These are phyloP conservation scores for Fistulinella cinereoalba DNA, from an alignment of 1,284 basidiomycete genomes.

Conservation along the genomic window DNA sequence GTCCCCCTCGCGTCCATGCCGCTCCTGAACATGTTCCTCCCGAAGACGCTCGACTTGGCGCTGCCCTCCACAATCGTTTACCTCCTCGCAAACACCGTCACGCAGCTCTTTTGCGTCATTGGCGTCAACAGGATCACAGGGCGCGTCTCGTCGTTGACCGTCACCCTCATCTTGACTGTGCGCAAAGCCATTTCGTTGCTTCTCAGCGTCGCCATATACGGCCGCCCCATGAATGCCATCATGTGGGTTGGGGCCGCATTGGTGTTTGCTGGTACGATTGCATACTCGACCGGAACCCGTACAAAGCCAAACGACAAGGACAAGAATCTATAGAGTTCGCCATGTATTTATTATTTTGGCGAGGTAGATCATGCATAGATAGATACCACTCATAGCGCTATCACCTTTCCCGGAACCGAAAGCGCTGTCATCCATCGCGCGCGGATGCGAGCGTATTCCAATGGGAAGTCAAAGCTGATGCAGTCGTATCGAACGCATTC, in stretches of 20 bases:
- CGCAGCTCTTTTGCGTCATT: conserved; percentile 85
- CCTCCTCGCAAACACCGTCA: conserved; percentile 76
- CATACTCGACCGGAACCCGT: conserved; percentile 54
- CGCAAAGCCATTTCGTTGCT: conserved; percentile 85
- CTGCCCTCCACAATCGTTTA: conserved; percentile 67
- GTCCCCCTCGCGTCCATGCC: conserved; percentile 28
- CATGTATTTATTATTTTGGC: no score
- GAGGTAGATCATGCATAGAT: no score
- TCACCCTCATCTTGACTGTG: conserved; percentile 86
- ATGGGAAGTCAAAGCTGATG: no score
- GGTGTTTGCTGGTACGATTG: conserved; percentile 72
- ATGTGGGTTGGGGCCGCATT: conserved; percentile 68
- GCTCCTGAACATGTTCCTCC: conserved; percentile 9
- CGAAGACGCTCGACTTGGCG: conserved; percentile 4
- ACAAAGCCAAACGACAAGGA: conserved; percentile 21
- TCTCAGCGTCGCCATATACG: conserved; percentile 59
- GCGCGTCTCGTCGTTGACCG: conserved; percentile 75
- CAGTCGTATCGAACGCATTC: no score
- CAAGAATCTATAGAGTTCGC: conserved; percentile 11
- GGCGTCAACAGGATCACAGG: conserved; percentile 87
- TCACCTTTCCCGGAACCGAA: no score
- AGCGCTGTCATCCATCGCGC: no score
- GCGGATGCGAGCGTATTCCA: no score
- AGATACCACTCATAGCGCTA: no score
- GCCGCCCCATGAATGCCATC: conserved; percentile 33